Base-by-base conservation (phyloP, 2,329 filamentous ascomycete genomes). In the Aspergillus sp. region DNA sequence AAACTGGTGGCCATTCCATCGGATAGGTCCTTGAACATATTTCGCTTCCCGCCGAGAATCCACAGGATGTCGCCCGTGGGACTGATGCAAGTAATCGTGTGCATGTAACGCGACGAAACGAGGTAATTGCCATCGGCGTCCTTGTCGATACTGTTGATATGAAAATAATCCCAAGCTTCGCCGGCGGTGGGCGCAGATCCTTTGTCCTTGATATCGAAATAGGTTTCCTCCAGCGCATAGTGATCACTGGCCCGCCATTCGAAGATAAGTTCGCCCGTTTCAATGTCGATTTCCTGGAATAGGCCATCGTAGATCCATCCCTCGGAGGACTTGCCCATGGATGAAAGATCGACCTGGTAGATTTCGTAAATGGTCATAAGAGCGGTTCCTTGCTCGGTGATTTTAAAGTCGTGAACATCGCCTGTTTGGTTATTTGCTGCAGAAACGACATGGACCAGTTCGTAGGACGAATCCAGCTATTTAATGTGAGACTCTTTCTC, bases 91-190 rank as follows among this genome's bases (percentile, higher is more conserved):
- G 65, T 67, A 39, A 79, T 42, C 4, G 51, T 48, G 33, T 61
- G 55, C 11, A 53, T 51, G 30, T 62, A 67, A 11, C 74, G 68
- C 1, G 65, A 61, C 3, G 69, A 74, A 32, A 74, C 55, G 9
- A 70, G 52, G 39, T 70, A 70, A 41, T 65, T 64, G 10, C 68
- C 73, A 2, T 68, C 59, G 7, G 59, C 50, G 49, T 75, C 68
- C 57, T 77, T 77, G 56, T 74, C 71, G 43, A 76, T 64, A 34
- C 71, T 74, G 58, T 78, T 79, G 54, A 79, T 68, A 55, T 78
- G 75, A 54, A 77, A 76, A 53, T 72, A 78, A 53, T 79, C 76
- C 60, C 69, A 78, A 4, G 70, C 56, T 31, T 69, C 78, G 4
- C 69, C 48, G 33, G 37, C 39, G 7, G 42, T 49, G 12, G 57